Evolutionary conservation across 2,329 filamentous ascomycete genomes (phyloP).

Genomic region (Pezicula carpinea): DNA sequence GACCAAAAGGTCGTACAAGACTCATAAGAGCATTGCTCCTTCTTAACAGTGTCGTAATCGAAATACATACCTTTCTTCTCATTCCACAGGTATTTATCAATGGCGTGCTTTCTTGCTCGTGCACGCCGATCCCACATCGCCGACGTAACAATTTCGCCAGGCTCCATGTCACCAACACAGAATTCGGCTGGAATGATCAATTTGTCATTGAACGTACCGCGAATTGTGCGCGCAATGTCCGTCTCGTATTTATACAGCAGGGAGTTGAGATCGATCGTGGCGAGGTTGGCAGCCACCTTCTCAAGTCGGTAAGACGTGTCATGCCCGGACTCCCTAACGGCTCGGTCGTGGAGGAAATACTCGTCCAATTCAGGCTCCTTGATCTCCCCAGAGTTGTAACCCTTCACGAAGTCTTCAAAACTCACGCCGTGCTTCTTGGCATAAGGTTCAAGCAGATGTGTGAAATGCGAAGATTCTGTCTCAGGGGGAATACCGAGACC

Average conservation of each 20-base stretch:
- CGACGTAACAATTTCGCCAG: conserved; percentile 73
- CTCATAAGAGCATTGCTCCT: conserved; percentile 80
- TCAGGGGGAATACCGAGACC: conserved; percentile 51
- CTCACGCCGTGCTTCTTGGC: conserved; percentile 63
- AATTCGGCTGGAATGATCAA: conserved; percentile 81
- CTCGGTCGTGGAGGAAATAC: conserved; percentile 94
- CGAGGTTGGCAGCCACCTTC: conserved; percentile 78
- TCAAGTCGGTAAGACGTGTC: conserved; percentile 95
- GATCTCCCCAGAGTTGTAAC: conserved; percentile 77
- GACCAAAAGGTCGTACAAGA: conserved; percentile 94
- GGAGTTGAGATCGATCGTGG: conserved; percentile 92
- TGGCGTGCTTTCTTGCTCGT: conserved; percentile 74
- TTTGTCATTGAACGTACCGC: conserved; percentile 76
- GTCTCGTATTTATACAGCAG: conserved; percentile 95
- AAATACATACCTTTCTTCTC: conserved; percentile 94
- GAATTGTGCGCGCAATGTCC: conserved; percentile 85
- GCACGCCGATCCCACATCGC: conserved; percentile 87
- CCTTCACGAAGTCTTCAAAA: conserved; percentile 79
- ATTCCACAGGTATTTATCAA: conserved; percentile 94
- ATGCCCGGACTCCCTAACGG: conserved; percentile 92
- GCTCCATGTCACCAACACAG: conserved; percentile 60
- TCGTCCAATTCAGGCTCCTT: conserved; percentile 85
- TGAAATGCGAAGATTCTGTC: conserved; percentile 51
- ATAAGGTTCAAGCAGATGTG: conserved; percentile 34
- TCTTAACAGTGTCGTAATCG: conserved; percentile 85